phyloP scores from a whole-genome alignment of 2,329 filamentous ascomycete species.

The Penicillium sp. region DNA sequence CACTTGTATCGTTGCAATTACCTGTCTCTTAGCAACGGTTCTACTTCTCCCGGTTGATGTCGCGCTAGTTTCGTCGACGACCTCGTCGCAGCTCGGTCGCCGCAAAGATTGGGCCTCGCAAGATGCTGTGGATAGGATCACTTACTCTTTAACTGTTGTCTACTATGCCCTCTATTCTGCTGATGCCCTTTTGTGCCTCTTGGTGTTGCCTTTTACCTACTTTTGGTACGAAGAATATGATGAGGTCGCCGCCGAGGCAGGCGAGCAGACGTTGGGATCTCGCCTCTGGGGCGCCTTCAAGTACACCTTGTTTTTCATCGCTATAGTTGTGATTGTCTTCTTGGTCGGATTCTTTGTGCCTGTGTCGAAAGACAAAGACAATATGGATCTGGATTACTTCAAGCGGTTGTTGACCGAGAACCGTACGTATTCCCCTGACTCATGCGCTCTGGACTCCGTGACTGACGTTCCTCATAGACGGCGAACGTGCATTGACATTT shows the following conservation, averaged over 20 bases:
- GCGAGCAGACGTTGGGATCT: conserved; percentile 62
- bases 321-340: conserved; percentile 71
- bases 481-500: conserved; percentile 88
- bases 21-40: conserved; percentile 82
- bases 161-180: conserved; percentile 92
- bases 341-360: conserved; percentile 92
- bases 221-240: conserved; percentile 99
- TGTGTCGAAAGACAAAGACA: conserved; percentile 60
- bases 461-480: conserved; percentile 46
- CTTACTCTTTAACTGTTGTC: conserved; percentile 74
- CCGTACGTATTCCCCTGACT: conserved; percentile 44
- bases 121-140: conserved; percentile 68
- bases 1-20: conserved; percentile 81
- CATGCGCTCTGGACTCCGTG: not conserved
- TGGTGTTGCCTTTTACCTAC: conserved; percentile 92
- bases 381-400: conserved; percentile 83
- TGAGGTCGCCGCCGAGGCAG: conserved; percentile 76
- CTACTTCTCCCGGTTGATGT: conserved; percentile 92
- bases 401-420: conserved; percentile 76
- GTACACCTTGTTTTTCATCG: conserved; percentile 80
- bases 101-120: conserved; percentile 96
- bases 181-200: conserved; percentile 79
- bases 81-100: conserved; percentile 63
- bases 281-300: conserved; percentile 80
- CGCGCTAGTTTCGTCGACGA: conserved; percentile 85